Conservation (phyloP, 108 stramenopile species). For the Nitzschia palea region DNA sequence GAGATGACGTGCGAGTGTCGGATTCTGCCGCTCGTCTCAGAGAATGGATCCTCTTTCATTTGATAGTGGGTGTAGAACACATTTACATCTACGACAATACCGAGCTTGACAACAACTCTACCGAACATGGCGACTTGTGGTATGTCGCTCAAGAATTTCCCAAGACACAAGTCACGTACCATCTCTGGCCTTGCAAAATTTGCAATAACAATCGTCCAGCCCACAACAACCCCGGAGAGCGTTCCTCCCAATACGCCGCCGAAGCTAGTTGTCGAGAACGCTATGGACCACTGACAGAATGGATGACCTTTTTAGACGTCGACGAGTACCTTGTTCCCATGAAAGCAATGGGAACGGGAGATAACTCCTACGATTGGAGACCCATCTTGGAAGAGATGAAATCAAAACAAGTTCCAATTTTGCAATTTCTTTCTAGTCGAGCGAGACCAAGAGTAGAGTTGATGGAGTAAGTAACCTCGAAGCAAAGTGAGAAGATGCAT, state of each 20-base stretch:
- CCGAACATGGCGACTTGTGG: slow-evolving; percentile 20
- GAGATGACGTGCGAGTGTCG: slow-evolving; percentile 7
- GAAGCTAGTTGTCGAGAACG: slow-evolving; percentile 70
- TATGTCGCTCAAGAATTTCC: slow-evolving; percentile 32
- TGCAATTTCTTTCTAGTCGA: slow-evolving; percentile 51
- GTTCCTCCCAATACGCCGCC: slow-evolving; percentile 77
- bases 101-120: slow-evolving; percentile 15
- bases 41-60: slow-evolving; percentile 85
- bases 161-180: slow-evolving; percentile 42
- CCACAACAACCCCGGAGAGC: slow-evolving; percentile 41
- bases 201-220: slow-evolving; percentile 44
- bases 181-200: slow-evolving; percentile 71
- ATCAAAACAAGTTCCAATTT: slow-evolving; percentile 36
- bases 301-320: slow-evolving; percentile 74
- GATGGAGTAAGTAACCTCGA: slow-evolving; percentile 30
- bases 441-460: slow-evolving; percentile 28
- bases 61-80: slow-evolving; percentile 79
- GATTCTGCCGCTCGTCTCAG: slow-evolving; percentile 58
- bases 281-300: slow-evolving; percentile 70
- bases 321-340: slow-evolving; percentile 83
- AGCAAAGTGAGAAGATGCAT: too few relatives aligned
- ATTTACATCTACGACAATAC: slow-evolving; percentile 82
- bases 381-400: slow-evolving; percentile 45
- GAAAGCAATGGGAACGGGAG: slow-evolving; percentile 35
- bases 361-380: slow-evolving; percentile 44